Base-by-base conservation (phyloP, 73 alveolate species). In the Paramecium sexaurelia region DNA sequence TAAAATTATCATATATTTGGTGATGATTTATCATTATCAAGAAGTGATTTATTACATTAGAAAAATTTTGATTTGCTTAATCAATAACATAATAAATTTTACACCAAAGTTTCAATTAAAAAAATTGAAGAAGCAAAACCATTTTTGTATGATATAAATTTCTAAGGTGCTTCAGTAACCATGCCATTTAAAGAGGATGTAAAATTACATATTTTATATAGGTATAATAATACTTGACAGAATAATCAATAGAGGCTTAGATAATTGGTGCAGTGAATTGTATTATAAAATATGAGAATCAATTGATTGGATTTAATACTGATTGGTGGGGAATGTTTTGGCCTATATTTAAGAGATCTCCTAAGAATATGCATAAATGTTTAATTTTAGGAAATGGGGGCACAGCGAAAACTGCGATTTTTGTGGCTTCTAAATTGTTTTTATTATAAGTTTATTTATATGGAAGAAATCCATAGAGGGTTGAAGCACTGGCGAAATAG, bases 131-230 rank as follows among this genome's bases (percentile, higher is more conserved):
- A 71, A 32, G 32, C 56, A 7, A 37, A 71, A 71, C 86, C 86
- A 15, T 71, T 33, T 36, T 5, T 71, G 10, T 8, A 35, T 36
- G 22, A 36, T 37, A 33, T 19, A 5, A 22, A 86, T 66, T 86
- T 86, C 66, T 10, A 29, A 22, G 93, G 93, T 32, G 93, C 93
- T 10, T 61, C 86, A 20, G 66, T 86, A 6, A 86, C 93, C 5
- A 86, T 86, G 93, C 93, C 93, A 32, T 86, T 86, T 37, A 86
- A 86, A 24, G 78, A 55, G n/a, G 61, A 86, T 36, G 87, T 86
- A 56, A 45, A 24, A 66, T 35, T 20, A 35, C 0, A 1, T 71
- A 3, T 13, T 20, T 3, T 35, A 4, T 13, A 11, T 71, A 71
- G 86, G 33, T 71, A 5, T 7, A 71, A 35, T 35, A 71, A 71